Conservation (phyloP, 495 filamentous ascomycete species). For the Xylaria cubensis region DNA sequence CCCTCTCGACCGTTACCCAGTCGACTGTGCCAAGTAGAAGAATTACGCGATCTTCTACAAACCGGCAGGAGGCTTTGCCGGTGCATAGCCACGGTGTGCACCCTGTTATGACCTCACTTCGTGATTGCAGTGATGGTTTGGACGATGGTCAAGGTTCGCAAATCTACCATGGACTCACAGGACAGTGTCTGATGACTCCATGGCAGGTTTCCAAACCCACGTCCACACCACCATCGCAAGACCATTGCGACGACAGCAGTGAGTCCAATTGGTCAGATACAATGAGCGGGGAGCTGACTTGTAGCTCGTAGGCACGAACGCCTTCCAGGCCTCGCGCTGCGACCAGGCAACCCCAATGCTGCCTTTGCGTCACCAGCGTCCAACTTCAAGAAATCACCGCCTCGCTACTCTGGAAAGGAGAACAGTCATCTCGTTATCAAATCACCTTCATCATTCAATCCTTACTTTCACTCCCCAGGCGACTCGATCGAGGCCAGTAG, state of each 20-base stretch:
- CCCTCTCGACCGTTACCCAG: conserved; percentile 15
- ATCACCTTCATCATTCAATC: conserved; percentile 34
- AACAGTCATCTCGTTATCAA: conserved; percentile 32
- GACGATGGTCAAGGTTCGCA: conserved; percentile 32
- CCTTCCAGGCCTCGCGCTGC: conserved; percentile 35
- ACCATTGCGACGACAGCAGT: conserved; percentile 35
- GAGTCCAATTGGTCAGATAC: conserved; percentile 30
- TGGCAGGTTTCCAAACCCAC: conserved; percentile 31
- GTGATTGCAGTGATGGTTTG: conserved; percentile 20
- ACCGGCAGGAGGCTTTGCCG: conserved; percentile 30
- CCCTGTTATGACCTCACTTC: conserved; percentile 7
- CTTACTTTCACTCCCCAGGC: conserved; percentile 42
- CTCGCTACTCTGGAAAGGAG: conserved; percentile 33
- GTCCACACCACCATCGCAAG: conserved; percentile 21
- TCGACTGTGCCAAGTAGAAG: conserved; percentile 11
- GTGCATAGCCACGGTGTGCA: conserved; percentile 38
- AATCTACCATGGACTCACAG: conserved; percentile 19
- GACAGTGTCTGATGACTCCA: conserved; percentile 33
- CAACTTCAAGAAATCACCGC: conserved; percentile 29
- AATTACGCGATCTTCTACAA: conserved; percentile 28
- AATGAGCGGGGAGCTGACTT: conserved; percentile 25
- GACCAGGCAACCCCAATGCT: conserved; percentile 41
- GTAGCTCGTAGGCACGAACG: conserved; percentile 33
- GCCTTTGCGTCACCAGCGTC: conserved; percentile 34
- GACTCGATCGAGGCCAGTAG: conserved; percentile 41